These are phyloP conservation scores for Metschnikowia cubensis DNA, from an alignment of 805 yeast genomes.

Conservation along the genomic window DNA sequence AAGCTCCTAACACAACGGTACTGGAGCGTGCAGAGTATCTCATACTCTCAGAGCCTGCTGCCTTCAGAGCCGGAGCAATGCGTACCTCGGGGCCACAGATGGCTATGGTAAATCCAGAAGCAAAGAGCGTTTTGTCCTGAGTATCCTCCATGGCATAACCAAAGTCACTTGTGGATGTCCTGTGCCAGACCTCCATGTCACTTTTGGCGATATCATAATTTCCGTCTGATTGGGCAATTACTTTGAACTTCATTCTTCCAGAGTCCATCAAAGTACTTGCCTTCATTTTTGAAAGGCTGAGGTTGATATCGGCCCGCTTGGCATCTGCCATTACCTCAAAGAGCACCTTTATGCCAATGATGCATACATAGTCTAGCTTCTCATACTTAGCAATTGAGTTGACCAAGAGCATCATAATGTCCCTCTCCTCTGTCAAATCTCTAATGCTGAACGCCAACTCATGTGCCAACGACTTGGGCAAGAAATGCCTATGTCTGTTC, in stretches of 20 bases:
- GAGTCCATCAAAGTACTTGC: not conserved
- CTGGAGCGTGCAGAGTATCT: slow-evolving; percentile 37
- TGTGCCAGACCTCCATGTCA: slow-evolving; percentile 39
- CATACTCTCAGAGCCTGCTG: not conserved
- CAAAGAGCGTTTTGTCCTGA: slow-evolving; percentile 31
- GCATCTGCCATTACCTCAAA: not conserved
- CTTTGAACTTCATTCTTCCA: slow-evolving; percentile 28
- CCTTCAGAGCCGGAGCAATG: not conserved
- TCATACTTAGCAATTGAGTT: not conserved
- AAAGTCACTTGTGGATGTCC: slow-evolving; percentile 47
- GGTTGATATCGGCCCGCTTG: not conserved
- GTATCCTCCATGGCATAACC: slow-evolving; percentile 43
- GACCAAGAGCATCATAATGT: not conserved
- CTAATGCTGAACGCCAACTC: not conserved
- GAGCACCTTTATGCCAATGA: not conserved
- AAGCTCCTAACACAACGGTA: slow-evolving; percentile 48
- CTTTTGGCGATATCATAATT: slow-evolving; percentile 22
- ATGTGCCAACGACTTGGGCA: slow-evolving; percentile 33
- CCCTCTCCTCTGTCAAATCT: not conserved
- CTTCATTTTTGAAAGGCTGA: not conserved
- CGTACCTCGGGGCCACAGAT: slow-evolving; percentile 30
- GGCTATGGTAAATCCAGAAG: slow-evolving; percentile 52
- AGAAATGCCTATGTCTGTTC: slow-evolving; percentile 1
- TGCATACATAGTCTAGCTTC: not conserved
- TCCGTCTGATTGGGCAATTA: slow-evolving; percentile 42